Evolutionary conservation across 2,329 filamentous ascomycete genomes (phyloP).

Genomic region (Paraphoma chrysanthemicola): DNA sequence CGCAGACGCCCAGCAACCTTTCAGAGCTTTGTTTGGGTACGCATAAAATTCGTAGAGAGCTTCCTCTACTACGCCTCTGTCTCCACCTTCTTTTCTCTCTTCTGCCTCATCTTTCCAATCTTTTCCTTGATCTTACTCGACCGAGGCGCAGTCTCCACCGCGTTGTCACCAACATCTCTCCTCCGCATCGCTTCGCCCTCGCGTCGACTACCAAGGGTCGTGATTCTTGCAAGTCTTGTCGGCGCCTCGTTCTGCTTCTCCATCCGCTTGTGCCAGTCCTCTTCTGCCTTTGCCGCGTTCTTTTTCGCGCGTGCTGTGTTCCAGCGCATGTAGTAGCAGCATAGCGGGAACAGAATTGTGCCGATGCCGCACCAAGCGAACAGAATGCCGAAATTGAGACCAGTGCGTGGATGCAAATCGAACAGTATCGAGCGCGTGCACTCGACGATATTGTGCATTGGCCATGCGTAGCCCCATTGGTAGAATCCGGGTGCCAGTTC

Average conservation of each 20-base stretch:
- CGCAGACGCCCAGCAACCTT: too few relatives aligned
- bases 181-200: not conserved
- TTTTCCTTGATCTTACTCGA: not conserved
- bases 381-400: slow-evolving; percentile 66
- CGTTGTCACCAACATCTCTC: not conserved
- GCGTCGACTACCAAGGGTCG: slow-evolving; percentile 23
- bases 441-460: slow-evolving; percentile 68
- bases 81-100: too few relatives aligned
- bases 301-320: slow-evolving; percentile 40
- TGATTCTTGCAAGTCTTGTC: slow-evolving; percentile 32
- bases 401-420: slow-evolving; percentile 63
- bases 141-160: not conserved
- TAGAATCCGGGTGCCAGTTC: slow-evolving; percentile 65
- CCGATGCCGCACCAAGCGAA: slow-evolving; percentile 65
- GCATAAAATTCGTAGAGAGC: too few relatives aligned
- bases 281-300: slow-evolving; percentile 28
- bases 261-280: slow-evolving; percentile 36
- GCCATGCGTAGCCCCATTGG: slow-evolving; percentile 69
- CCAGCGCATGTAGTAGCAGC: slow-evolving; percentile 52
- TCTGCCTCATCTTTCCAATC: too few relatives aligned
- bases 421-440: slow-evolving; percentile 67
- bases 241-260: slow-evolving; percentile 35
- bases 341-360: slow-evolving; percentile 60
- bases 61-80: too few relatives aligned
- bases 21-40: too few relatives aligned